phyloP scores from a whole-genome alignment of 441 rosid species.

The Arabidopsis lyrata region DNA sequence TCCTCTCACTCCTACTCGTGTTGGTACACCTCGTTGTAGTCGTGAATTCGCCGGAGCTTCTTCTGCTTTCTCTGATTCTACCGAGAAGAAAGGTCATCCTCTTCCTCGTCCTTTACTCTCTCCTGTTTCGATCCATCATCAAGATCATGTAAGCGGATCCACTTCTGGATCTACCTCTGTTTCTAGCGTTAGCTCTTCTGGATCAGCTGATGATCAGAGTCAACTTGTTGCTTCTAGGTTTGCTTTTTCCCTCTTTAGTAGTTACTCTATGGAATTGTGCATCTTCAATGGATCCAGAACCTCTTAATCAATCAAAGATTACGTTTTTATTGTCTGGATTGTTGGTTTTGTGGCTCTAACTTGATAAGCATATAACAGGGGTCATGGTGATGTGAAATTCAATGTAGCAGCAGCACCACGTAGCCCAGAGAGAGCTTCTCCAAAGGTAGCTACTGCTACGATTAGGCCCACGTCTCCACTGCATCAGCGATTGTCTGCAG shows the following conservation, averaged over 20 bases:
- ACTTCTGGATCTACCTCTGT: constrained; percentile 70
- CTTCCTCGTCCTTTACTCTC: constrained; percentile 66
- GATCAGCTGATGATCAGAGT: constrained; percentile 77
- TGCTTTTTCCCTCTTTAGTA: no score
- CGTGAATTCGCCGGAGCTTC: constrained; percentile 57
- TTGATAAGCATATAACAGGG: constrained; percentile 54
- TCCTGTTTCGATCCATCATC: constrained; percentile 46
- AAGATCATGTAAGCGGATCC: constrained; percentile 56
- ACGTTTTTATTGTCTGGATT: constrained; percentile 15
- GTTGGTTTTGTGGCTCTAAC: constrained; percentile 38
- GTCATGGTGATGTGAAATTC: constrained; percentile 52
- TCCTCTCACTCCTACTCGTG: constrained; percentile 40
- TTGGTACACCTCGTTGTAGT: constrained; percentile 57
- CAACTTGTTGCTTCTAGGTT: constrained; percentile 63
- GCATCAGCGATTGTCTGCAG: constrained; percentile 57
- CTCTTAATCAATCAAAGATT: constrained; percentile 7
- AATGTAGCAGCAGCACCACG: constrained; percentile 47
- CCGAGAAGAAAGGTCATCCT: constrained; percentile 67
- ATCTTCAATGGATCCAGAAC: neutral
- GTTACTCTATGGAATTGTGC: no score
- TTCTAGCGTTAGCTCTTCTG: constrained; percentile 86
- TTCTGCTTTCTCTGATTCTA: constrained; percentile 62
- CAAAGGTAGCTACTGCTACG: constrained; percentile 52
- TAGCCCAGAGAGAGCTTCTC: constrained; percentile 67
- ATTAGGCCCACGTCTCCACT: constrained; percentile 80